Conservation (phyloP, 306 rosid species). For the Lablab purpureus region DNA sequence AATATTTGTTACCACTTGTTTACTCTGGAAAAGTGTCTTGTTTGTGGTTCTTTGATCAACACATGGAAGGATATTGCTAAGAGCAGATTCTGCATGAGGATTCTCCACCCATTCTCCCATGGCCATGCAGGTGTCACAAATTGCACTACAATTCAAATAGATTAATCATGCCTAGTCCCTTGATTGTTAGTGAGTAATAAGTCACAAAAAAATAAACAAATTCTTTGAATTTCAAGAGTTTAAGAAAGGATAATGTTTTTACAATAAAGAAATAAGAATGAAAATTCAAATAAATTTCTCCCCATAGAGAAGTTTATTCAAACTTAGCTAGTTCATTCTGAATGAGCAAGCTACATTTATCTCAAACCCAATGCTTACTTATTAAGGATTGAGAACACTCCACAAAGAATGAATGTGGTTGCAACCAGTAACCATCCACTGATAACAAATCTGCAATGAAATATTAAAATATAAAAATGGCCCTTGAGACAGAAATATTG, state of each 20-base stretch:
- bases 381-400: conserved; percentile 77
- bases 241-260: not conserved
- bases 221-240: not conserved
- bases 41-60: conserved; percentile 85
- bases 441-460: conserved; percentile 76
- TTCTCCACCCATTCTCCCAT: conserved; percentile 95
- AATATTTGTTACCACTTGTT: conserved; percentile 68
- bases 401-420: conserved; percentile 81
- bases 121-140: conserved; percentile 87
- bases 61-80: conserved; percentile 85
- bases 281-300: no score
- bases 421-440: conserved; percentile 91
- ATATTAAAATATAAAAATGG: conserved; percentile 15
- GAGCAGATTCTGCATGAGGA: conserved; percentile 89
- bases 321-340: not conserved
- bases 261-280: no score
- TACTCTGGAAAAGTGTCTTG: conserved; percentile 82
- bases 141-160: conserved; percentile 61
- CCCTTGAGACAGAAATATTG: conserved; percentile 4
- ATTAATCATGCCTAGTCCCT: not conserved
- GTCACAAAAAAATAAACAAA: not conserved
- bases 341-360: not conserved
- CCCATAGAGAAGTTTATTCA: no score
- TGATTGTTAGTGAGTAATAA: not conserved
- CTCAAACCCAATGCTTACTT: conserved; percentile 56